phyloP scores from a whole-genome alignment of 805 yeast species.

The Saccharomycopsis microspora region DNA sequence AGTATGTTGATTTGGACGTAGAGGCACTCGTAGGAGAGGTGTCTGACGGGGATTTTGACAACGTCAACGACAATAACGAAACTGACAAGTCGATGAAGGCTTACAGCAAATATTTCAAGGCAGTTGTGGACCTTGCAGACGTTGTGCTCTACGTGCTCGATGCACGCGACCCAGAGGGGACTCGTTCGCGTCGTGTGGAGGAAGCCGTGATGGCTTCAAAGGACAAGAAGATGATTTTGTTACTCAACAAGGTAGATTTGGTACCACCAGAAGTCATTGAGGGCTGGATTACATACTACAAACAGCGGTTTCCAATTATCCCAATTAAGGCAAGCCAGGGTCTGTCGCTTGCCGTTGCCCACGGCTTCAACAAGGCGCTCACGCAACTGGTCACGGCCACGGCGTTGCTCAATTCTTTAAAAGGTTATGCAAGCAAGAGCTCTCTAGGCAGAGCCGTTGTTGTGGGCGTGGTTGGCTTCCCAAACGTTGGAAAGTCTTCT shows the following conservation, averaged over 20 bases:
- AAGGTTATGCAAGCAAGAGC: conserved; percentile 73
- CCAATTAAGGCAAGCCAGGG: conserved; percentile 77
- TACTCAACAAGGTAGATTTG: conserved; percentile 86
- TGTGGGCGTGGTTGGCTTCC: conserved; percentile 95
- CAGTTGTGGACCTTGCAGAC: conserved; percentile 87
- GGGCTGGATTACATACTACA: conserved; percentile 73
- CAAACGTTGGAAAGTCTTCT: conserved; percentile 94
- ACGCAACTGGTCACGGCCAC: conserved; percentile 63
- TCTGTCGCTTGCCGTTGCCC: conserved; percentile 28
- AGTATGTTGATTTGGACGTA: conserved; percentile 31
- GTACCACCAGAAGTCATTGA: conserved; percentile 77
- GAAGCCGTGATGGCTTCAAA: conserved; percentile 74
- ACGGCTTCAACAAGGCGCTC: conserved; percentile 60
- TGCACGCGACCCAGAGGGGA: conserved; percentile 94
- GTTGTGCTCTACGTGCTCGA: conserved; percentile 89
- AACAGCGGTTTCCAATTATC: conserved; percentile 80
- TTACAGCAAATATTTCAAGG: conserved; percentile 86
- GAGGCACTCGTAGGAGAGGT: conserved; percentile 20
- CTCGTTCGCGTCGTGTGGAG: conserved; percentile 87
- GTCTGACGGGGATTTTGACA: conserved; percentile 24
- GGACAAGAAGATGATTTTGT: conserved; percentile 63
- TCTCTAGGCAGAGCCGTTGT: conserved; percentile 81
- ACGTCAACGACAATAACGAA: conserved; percentile 33
- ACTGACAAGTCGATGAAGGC: conserved; percentile 76
- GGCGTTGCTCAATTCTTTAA: conserved; percentile 67